phyloP scores from a whole-genome alignment of 352 stramenopile genomes.

The Pythium vanterpoolii region DNA sequence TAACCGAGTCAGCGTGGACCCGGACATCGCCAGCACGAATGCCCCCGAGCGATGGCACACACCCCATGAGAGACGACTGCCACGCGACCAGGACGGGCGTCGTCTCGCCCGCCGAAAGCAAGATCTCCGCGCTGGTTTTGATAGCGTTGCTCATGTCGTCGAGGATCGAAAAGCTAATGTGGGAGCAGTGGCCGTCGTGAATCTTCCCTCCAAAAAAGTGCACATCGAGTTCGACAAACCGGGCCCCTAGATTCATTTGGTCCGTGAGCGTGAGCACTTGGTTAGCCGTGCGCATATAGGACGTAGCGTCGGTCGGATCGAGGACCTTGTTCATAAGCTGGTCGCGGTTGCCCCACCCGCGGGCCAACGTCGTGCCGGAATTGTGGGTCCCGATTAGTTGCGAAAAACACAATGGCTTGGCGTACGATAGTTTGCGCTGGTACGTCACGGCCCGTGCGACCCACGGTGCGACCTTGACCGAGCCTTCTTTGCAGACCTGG shows the following conservation, averaged over 20 bases:
- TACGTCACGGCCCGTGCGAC: slow-evolving; percentile 51
- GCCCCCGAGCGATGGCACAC: slow-evolving; percentile 72
- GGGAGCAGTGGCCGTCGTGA: slow-evolving; percentile 74
- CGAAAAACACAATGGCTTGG: slow-evolving; percentile 63
- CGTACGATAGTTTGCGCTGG: slow-evolving; percentile 73
- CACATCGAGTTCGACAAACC: slow-evolving; percentile 78
- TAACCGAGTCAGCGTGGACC: slow-evolving; percentile 43
- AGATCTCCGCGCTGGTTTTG: slow-evolving; percentile 26
- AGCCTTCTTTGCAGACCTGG: slow-evolving; percentile 56
- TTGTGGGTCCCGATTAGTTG: slow-evolving; percentile 75
- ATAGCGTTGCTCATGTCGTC: slow-evolving; percentile 45
- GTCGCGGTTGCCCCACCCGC: slow-evolving; percentile 72
- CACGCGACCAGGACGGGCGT: slow-evolving; percentile 40
- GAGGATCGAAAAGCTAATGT: slow-evolving; percentile 52
- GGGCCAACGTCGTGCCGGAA: slow-evolving; percentile 60
- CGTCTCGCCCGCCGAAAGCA: slow-evolving; percentile 32
- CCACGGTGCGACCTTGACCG: slow-evolving; percentile 53
- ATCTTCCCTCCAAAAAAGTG: slow-evolving; percentile 72
- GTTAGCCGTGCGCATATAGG: slow-evolving; percentile 63
- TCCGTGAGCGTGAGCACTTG: slow-evolving; percentile 76
- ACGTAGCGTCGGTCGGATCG: slow-evolving; percentile 49
- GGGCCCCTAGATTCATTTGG: slow-evolving; percentile 70
- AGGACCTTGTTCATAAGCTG: slow-evolving; percentile 66
- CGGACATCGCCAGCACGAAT: slow-evolving; percentile 69
- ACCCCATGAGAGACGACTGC: slow-evolving; percentile 63